Evolutionary conservation across 805 yeast genomes (phyloP).

Genomic region (Phaffomyces thermotolerans): DNA sequence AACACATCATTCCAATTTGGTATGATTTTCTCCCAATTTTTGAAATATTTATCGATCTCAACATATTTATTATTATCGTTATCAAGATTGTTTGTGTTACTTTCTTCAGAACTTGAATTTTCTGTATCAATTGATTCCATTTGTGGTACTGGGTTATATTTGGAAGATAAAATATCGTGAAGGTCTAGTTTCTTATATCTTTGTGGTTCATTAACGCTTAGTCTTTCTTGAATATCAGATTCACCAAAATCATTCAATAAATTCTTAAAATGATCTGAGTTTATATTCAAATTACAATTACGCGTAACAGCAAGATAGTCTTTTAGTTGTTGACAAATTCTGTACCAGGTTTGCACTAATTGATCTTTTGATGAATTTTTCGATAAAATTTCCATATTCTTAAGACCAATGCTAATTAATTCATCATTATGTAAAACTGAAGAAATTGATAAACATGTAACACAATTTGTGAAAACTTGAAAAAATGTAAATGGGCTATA

Average conservation of each 20-base stretch:
- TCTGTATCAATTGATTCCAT: neutral
- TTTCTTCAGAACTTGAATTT: neutral
- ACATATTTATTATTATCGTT: constrained; percentile 2
- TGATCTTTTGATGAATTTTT: constrained; percentile 28
- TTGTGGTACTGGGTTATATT: neutral
- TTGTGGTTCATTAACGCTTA: constrained; percentile 9
- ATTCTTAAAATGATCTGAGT: constrained; percentile 19
- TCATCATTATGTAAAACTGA: constrained; percentile 24
- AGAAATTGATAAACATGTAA: constrained; percentile 27
- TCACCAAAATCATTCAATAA: constrained; percentile 28
- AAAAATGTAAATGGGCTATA: constrained; percentile 34
- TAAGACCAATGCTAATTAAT: constrained; percentile 20
- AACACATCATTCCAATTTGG: constrained; percentile 16
- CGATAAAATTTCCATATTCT: constrained; percentile 20
- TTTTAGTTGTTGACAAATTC: constrained; percentile 23
- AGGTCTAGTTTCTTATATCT: constrained; percentile 8
- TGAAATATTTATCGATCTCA: constrained; percentile 10
- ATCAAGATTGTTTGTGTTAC: too few species aligned
- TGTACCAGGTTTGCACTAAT: constrained; percentile 27
- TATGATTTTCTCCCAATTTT: constrained; percentile 13
- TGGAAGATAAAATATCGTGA: constrained; percentile 11
- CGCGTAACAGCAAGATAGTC: constrained; percentile 16
- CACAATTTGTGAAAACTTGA: constrained; percentile 30
- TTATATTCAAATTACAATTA: constrained; percentile 1
- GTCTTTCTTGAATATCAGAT: constrained; percentile 22